Base-by-base conservation (phyloP, 2,329 filamentous ascomycete genomes). In the Venturiaceae sp. region DNA sequence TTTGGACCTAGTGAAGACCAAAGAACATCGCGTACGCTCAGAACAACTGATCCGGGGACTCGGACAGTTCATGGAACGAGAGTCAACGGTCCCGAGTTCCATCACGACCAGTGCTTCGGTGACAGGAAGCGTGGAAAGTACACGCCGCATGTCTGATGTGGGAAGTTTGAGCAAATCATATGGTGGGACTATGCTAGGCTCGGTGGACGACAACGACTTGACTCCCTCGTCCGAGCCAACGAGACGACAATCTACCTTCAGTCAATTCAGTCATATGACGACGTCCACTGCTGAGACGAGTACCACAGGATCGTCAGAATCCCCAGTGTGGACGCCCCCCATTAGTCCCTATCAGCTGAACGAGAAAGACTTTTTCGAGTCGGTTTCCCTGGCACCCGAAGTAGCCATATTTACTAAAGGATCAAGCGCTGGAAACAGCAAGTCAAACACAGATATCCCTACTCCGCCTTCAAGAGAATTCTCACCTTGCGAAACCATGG, bases 31-130 rank as follows among this genome's bases (percentile, higher is more conserved):
- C 3, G 50, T 55, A 3, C 60, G 63, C 14, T 55, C 58, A 3
- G 57, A 61, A 11, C 56, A 59, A 34, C 47, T 65, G 56, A 62
- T 65, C 14, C 53, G 47, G 21, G 63, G 63, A 5, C 57, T 66
- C 11, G 58, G 55, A n/a, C 59, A 60, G 2, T 63, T 65, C 41
- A 61, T 64, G 28, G 60, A 60, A 19, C 39, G 58, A 21, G 54
- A 58, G 8, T 39, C 41, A 16, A 9, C 30, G 6, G 11, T 53
- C n/a, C 23, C 44, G 4, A 44, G 37, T 44, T 23, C 41, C 13
- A 3, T 13, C 21, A 6, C 14, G n/a, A n/a, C 11, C 11, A n/a
- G 7, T 30, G 13, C 16, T 32, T 53, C 47, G 3, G 19, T 53
- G 14, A 34, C 47, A 13, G 39, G 11, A 28, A 53, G 28, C n/a